phyloP scores from a whole-genome alignment of 1,284 basidiomycete species.

The Trichosporon ovoides region DNA sequence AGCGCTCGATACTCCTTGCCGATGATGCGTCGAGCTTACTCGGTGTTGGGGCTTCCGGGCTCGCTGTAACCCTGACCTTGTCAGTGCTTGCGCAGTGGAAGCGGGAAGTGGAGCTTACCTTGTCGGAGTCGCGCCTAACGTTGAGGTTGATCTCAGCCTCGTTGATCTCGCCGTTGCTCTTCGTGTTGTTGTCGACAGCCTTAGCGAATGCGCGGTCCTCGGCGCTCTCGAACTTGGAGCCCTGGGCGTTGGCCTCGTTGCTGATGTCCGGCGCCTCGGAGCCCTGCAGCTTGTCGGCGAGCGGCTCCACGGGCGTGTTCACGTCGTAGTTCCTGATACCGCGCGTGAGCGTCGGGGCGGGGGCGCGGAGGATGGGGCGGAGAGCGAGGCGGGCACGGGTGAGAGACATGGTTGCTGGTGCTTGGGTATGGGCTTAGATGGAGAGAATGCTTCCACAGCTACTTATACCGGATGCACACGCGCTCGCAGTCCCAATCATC shows the following conservation, averaged over 20 bases:
- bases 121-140: not conserved
- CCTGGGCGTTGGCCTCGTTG: not conserved
- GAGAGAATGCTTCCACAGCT: too few species aligned
- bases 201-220: not conserved
- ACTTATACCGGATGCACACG: too few species aligned
- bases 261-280: not conserved
- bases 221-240: not conserved
- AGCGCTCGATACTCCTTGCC: not conserved
- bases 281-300: constrained; percentile 3
- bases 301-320: constrained; percentile 4
- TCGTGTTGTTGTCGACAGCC: not conserved
- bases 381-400: constrained; percentile 3
- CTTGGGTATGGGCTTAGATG: too few species aligned
- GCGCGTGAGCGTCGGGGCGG: constrained; percentile 6
- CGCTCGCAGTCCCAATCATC: too few species aligned
- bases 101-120: not conserved
- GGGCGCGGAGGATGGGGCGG: constrained; percentile 7
- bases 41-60: constrained; percentile 5
- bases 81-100: not conserved
- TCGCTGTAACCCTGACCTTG: not conserved
- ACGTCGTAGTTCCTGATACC: constrained; percentile 10
- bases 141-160: not conserved
- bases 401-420: not conserved
- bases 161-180: not conserved
- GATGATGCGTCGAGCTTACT: not conserved